Evolutionary conservation across 768 basidiomycete species (phyloP), one percentile per base, ranked within the genome.

Genomic region (Leucogyrophana mollusca): DNA sequence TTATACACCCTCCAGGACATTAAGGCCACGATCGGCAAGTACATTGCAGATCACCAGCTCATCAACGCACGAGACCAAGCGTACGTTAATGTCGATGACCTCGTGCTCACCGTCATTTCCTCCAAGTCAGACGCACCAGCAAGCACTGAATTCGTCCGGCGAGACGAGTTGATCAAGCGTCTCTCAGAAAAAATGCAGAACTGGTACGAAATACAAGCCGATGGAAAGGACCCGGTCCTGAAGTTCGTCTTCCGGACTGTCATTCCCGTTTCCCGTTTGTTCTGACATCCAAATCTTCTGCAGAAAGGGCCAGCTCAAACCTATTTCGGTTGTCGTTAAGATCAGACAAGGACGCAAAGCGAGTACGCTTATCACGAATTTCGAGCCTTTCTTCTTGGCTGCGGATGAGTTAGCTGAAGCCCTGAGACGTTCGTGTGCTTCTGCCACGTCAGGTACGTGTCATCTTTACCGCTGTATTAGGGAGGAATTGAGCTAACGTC

Each of bases 401-500:
- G 78, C 83, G 10, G 83, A 89, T 9, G 78, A 79, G 22, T 80
- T 94, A 65, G 84, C 85, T 1, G 88, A 94, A 37, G 88, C 89
- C 38, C 66, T 95, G 48, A 76, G 82, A 46, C 86, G 79, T 64
- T 56, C 73, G 2, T 95, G 92, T 57, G 91, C 92, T 2, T 81
- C 85, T 35, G 77, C 90, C 9, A 88, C 93, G 4, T 83, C 87
- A 35, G 79, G 89, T 87, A 47, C 39, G 80, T 61, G 46, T 10
- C 13, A 45, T 2, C 33, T 27, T 24, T 32, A 11, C n/a, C 3
- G 13, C 21, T 21, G 20, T 37, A 9, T 18, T 7, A 24, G 11
- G 10, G 14, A 4, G n/a, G n/a, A n/a, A n/a, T n/a, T 27, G n/a
- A 30, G 3, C 23, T 45, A 33, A 51, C 34, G 33, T 18, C 21